Evolutionary conservation across 2,329 filamentous ascomycete genomes (phyloP).

Genomic region (Exophiala calicioides): DNA sequence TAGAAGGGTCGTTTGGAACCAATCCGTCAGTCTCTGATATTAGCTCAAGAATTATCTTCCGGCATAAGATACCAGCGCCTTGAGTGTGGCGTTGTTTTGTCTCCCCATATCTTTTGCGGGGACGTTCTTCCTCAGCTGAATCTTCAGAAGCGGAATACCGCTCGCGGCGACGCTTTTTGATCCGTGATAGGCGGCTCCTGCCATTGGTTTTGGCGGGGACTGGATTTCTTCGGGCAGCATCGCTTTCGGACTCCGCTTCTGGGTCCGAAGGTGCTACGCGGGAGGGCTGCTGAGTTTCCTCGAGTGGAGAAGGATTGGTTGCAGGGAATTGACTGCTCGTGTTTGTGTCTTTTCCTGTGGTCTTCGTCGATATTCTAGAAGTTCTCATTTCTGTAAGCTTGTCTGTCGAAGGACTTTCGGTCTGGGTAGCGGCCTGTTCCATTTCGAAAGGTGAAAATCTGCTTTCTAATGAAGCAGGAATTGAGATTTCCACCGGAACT

Average conservation of each 20-base stretch:
- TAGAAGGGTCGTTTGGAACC: constrained; percentile 54
- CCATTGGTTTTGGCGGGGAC: not conserved
- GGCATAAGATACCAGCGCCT: constrained; percentile 24
- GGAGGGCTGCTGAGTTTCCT: not conserved
- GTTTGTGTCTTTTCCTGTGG: not conserved
- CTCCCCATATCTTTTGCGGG: constrained; percentile 1
- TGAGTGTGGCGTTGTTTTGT: not conserved
- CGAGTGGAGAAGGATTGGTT: not conserved
- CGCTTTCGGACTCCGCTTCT: not conserved
- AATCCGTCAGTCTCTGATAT: constrained; percentile 56
- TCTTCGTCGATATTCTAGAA: too few relatives aligned
- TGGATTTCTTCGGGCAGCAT: not conserved
- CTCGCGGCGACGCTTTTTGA: not conserved
- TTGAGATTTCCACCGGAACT: too few relatives aligned
- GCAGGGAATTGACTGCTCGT: not conserved
- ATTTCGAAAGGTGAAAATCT: too few relatives aligned
- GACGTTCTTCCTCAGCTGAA: not conserved
- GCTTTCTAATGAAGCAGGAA: too few relatives aligned
- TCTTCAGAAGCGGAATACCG: not conserved
- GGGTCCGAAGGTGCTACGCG: not conserved
- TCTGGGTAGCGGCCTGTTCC: too few relatives aligned
- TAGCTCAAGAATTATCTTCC: constrained; percentile 56
- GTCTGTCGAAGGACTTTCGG: too few relatives aligned
- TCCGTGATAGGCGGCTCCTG: constrained; percentile 3
- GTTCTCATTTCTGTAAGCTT: too few relatives aligned